Percentiles rank a stretch among this genome's conserved stretches.
phyloP scores from a whole-genome alignment of 495 filamentous ascomycete genomes.

The Podospora appendiculata region DNA sequence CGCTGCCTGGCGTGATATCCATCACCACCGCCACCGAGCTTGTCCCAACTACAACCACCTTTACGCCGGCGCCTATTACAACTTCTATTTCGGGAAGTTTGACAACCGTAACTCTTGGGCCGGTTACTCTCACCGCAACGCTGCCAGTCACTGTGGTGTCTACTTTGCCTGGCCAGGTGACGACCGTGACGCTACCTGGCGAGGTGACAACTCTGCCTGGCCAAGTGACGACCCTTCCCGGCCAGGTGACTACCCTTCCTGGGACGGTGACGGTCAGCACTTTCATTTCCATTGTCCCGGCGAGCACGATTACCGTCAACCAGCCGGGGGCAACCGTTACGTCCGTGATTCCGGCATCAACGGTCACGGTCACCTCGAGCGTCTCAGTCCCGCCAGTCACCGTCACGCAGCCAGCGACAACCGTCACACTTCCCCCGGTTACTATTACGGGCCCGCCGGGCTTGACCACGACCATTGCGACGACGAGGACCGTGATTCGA shows the following conservation, averaged over 20 bases:
- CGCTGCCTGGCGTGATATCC: not conserved
- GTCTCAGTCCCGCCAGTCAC: not conserved
- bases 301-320: constrained; percentile 17
- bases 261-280: constrained; percentile 17
- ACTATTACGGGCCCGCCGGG: not conserved
- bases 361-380: constrained; percentile 10
- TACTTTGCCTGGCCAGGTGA: constrained; percentile 17
- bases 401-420: constrained; percentile 10
- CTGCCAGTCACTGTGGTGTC: too few relatives aligned
- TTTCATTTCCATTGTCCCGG: constrained; percentile 8
- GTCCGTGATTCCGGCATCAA: constrained; percentile 16
- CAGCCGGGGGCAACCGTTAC: constrained; percentile 17
- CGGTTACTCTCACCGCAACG: not conserved
- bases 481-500: constrained; percentile 1
- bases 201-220: constrained; percentile 1
- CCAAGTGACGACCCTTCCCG: not conserved
- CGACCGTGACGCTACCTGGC: not conserved
- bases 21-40: not conserved
- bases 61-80: constrained; percentile 10
- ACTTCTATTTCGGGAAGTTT: constrained; percentile 8
- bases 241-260: constrained; percentile 15
- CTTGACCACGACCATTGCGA: not conserved
- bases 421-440: not conserved
- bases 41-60: not conserved
- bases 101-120: constrained; percentile 12